phyloP scores from a whole-genome alignment of 2,329 filamentous ascomycete genomes.

The Fusarium sororula region DNA sequence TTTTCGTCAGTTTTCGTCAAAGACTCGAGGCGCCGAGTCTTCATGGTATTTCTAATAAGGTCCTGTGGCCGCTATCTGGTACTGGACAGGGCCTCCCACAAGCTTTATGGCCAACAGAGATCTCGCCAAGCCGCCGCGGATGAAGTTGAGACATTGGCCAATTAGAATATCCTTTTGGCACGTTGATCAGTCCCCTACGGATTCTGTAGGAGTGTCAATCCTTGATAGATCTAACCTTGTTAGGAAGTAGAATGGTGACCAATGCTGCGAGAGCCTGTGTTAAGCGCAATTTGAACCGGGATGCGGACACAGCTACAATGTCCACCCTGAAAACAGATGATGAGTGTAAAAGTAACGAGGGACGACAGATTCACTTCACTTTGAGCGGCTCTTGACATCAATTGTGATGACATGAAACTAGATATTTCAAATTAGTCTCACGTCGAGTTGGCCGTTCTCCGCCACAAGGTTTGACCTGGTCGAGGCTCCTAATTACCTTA shows the following conservation, averaged over 20 bases:
- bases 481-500: neutral
- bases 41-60: neutral
- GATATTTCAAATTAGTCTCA: neutral
- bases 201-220: neutral
- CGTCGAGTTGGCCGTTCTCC: neutral
- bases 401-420: neutral
- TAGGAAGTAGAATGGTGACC: neutral
- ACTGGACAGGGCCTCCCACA: neutral
- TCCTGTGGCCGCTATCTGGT: constrained; percentile 7
- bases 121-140: constrained; percentile 26
- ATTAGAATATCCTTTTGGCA: constrained; percentile 25
- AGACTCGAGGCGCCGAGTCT: neutral
- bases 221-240: neutral
- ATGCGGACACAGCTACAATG: neutral
- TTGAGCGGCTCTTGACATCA: neutral
- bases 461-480: constrained; percentile 8
- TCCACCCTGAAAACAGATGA: neutral
- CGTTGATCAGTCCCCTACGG: constrained; percentile 24
- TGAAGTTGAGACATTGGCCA: constrained; percentile 28
- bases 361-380: neutral
- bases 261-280: neutral
- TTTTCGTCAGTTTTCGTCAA: neutral
- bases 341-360: neutral
- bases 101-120: constrained; percentile 14
- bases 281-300: constrained; percentile 16